phyloP scores from a whole-genome alignment of 75 land plant species.

The Gnetum montanum region DNA sequence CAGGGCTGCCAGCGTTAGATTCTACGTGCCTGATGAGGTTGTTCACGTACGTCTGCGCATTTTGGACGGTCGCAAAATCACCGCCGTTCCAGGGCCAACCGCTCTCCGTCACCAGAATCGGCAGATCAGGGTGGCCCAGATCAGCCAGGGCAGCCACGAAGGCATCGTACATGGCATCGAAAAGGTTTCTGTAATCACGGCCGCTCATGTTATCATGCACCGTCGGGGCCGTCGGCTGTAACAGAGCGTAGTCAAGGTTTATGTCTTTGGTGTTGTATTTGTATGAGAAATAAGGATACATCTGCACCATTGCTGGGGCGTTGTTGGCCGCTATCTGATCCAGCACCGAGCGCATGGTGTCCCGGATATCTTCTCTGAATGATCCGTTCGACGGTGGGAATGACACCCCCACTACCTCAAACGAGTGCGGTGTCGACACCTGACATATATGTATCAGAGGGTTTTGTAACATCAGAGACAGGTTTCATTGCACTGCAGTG shows the following conservation, averaged over 20 bases:
- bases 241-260: conserved; percentile 20
- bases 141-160: conserved; percentile 14
- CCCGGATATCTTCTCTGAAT: not conserved
- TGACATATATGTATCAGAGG: no score
- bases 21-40: no score
- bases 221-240: not conserved
- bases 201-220: conserved; percentile 8
- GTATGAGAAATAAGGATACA: conserved; percentile 35
- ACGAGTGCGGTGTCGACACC: conserved; percentile 24
- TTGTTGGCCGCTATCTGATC: conserved; percentile 8
- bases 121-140: conserved; percentile 8
- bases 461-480: no score
- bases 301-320: conserved; percentile 16
- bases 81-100: no score
- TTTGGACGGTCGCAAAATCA: no score
- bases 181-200: conserved; percentile 13
- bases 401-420: conserved; percentile 14
- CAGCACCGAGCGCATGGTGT: conserved; percentile 13
- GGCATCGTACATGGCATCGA: conserved; percentile 37
- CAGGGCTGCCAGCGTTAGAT: no score
- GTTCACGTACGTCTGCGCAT: no score
- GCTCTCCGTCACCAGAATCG: conserved; percentile 22
- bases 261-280: not conserved
- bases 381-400: conserved; percentile 25
- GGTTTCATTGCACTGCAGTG: no score